Evolutionary conservation across 2,329 filamentous ascomycete genomes (phyloP).

Genomic region (Phialophora chinensis): DNA sequence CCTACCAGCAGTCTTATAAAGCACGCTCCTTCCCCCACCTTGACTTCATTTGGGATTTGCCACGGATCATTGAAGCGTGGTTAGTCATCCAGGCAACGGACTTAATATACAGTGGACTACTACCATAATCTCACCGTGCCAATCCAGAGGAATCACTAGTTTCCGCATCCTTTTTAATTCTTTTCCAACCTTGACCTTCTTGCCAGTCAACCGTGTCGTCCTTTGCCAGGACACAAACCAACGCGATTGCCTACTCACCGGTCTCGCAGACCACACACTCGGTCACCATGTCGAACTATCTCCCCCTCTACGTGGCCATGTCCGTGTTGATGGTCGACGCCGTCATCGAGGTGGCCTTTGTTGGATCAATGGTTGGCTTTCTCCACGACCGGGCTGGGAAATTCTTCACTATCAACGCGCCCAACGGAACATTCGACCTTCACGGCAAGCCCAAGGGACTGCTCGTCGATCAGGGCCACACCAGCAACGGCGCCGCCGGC

Average conservation of each 20-base stretch:
- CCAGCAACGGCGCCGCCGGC: conserved; percentile 39
- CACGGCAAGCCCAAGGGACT: conserved; percentile 35
- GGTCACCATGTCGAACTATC: conserved; percentile 13
- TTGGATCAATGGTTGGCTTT: conserved; percentile 38
- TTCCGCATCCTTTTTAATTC: background rate
- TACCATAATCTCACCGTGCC: conserved; percentile 15
- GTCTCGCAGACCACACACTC: background rate
- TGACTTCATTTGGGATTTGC: conserved; percentile 9
- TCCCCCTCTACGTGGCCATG: conserved; percentile 9
- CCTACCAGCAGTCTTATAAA: conserved; percentile 9
- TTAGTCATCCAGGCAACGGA: conserved; percentile 13
- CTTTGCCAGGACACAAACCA: background rate
- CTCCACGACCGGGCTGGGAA: conserved; percentile 36
- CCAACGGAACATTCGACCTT: conserved; percentile 33
- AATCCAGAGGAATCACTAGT: background rate
- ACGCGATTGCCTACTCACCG: background rate
- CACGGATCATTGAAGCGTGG: conserved; percentile 2
- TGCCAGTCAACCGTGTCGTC: background rate
- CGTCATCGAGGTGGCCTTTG: conserved; percentile 36
- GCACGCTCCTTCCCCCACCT: conserved; percentile 1
- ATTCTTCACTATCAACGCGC: conserved; percentile 35
- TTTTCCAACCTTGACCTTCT: background rate
- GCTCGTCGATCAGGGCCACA: conserved; percentile 37
- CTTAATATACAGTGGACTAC: background rate
- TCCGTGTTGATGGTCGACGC: conserved; percentile 23